Evolutionary conservation across 345 rosid genomes (phyloP).

Genomic region (Eucalyptus pauciflora): DNA sequence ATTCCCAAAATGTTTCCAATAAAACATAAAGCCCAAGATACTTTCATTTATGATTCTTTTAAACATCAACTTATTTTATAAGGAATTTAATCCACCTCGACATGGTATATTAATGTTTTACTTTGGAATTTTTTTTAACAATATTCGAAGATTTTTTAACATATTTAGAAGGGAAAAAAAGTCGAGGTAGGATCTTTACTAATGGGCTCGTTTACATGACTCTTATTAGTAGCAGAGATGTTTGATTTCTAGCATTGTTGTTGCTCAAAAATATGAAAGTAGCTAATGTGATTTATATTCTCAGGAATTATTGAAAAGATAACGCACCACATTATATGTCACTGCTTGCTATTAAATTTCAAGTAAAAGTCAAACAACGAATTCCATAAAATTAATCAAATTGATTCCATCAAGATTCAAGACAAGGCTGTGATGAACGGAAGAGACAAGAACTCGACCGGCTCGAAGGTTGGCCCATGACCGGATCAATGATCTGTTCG

Average conservation of each 20-base stretch:
- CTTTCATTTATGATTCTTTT: background rate
- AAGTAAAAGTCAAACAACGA: background rate
- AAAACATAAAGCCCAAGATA: background rate
- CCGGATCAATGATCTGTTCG: background rate
- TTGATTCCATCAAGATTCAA: background rate
- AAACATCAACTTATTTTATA: background rate
- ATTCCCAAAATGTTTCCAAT: too few relatives aligned
- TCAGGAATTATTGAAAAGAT: background rate
- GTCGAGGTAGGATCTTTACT: fast-evolving
- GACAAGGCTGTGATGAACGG: background rate
- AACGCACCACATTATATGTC: background rate
- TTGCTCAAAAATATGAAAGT: background rate
- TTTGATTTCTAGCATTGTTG: background rate
- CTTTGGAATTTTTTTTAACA: background rate
- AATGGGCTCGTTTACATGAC: background rate
- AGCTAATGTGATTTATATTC: background rate
- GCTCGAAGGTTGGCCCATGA: background rate
- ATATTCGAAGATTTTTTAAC: background rate
- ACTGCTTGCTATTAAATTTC: background rate
- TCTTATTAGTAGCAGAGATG: fast-evolving
- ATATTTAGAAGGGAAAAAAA: background rate
- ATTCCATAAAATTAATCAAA: background rate
- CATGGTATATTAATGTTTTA: background rate
- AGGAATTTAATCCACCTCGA: background rate
- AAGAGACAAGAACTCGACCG: background rate